Base-by-base conservation (phyloP, 1,139 yeast species). In the Geotrichum reessii region DNA sequence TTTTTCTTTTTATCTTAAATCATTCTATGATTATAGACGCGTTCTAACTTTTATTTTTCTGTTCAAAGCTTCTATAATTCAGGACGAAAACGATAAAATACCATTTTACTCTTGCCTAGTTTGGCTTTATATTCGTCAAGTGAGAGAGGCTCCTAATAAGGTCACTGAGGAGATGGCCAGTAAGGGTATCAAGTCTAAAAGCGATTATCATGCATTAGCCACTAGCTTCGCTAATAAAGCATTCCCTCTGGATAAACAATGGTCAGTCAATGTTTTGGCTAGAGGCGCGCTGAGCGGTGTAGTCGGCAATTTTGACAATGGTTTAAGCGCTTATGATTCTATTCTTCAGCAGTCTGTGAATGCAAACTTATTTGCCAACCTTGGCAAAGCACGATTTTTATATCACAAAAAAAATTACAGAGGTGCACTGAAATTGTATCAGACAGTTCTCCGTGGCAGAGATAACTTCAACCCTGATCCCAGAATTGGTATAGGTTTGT, bases 401-500 rank as follows among this genome's bases (percentile, higher is more conserved):
- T 85, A 89, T 69, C 81, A 81, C 64, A 87, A 86, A 71, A 84
- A 83, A 63, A 87, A 88, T 69, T 91, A 85, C 72, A 72, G 80
- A 37, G 83, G 80, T 8, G 93, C 97, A 19, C 79, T 93, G 65
- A 86, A 86, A 69, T 73, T 87, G 51, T 93, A 87, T 72, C 99
- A 93, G 74, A 88, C 86, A 64, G 86, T 89, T 9, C 77, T 93
- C 64, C 80, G 85, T 52, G 78, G 86, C 56, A 85, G 90, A 63
- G 98, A 98, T 1, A 62, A 65, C 46, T 69, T 84, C 47, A 80
- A 81, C 63, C 98, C 98, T 0, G 99, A 93, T 72, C 96, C 99
- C 22, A 80, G 99, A 73, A 81, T 93, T 60, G 99, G 99, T 25
- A 85, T 93, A 64, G 99, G 99, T 48, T 77, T 93, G 66, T 92